A percentile compares a stretch with the other conserved stretches of the same genome.
Evolutionary conservation across 768 basidiomycete species (phyloP).

Genomic region (Udeniomyces megalosporus): DNA sequence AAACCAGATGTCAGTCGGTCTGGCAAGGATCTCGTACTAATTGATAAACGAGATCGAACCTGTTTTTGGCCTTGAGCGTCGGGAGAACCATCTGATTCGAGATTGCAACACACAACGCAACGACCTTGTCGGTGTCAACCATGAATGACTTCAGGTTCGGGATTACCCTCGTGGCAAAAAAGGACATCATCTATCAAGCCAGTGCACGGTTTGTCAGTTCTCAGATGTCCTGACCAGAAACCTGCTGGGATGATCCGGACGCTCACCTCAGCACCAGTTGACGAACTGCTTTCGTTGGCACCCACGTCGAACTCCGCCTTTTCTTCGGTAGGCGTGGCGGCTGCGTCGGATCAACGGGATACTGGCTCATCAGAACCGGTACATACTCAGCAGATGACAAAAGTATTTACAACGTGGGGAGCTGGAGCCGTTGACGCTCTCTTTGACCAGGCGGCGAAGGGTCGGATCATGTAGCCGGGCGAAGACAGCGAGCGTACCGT

Average conservation of each 20-base stretch:
- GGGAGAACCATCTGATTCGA: conserved; percentile 70
- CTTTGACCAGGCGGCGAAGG: conserved; percentile 4
- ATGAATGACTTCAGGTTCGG: conserved; percentile 64
- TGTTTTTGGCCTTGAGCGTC: conserved; percentile 52
- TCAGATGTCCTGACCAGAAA: too few relatives aligned
- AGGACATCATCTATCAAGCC: conserved; percentile 61
- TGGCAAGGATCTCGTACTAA: conserved; percentile 25
- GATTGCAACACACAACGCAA: conserved; percentile 63
- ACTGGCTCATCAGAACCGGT: background rate
- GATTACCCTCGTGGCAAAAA: conserved; percentile 50
- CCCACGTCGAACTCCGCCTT: conserved; percentile 27
- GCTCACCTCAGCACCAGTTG: too few relatives aligned
- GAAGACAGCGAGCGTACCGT: conserved; percentile 55
- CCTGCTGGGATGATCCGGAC: too few relatives aligned
- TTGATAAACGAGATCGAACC: background rate
- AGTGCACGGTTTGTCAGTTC: too few relatives aligned
- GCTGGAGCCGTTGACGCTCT: background rate
- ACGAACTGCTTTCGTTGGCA: too few relatives aligned
- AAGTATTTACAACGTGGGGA: background rate
- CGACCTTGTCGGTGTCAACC: conserved; percentile 66
- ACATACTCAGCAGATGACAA: background rate
- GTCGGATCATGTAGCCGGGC: background rate
- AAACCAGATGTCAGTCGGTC: conserved; percentile 58
- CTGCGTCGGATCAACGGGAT: background rate
- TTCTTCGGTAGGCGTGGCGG: conserved; percentile 38